These are phyloP conservation scores for Sporisorium scitamineum DNA, from an alignment of 1,284 basidiomycete species.

Conservation along the genomic window DNA sequence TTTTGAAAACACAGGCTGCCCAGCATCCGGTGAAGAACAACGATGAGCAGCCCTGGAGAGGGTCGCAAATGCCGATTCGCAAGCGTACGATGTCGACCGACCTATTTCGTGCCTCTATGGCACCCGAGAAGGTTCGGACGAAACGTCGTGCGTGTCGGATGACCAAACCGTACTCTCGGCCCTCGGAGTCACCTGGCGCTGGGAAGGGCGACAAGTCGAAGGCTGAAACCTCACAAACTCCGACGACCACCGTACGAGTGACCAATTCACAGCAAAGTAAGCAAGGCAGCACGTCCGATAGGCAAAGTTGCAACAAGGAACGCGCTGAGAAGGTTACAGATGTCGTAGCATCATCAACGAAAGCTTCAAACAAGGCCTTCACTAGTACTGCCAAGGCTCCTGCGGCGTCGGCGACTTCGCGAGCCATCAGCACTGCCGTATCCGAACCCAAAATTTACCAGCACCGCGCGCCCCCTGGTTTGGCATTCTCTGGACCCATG, in stretches of 20 bases:
- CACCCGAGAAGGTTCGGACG: not conserved
- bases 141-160: slow-evolving; percentile 1
- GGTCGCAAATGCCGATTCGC: not conserved
- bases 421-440: not conserved
- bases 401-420: not conserved
- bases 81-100: not conserved
- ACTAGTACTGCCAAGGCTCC: not conserved
- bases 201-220: not conserved
- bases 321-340: not conserved
- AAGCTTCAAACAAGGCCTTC: not conserved
- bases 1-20: too few species aligned
- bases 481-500: slow-evolving; percentile 12
- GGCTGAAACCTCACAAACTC: too few species aligned
- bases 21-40: not conserved
- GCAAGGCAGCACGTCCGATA: too few species aligned
- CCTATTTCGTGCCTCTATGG: not conserved
- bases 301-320: not conserved
- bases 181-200: not conserved
- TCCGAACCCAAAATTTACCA: not conserved
- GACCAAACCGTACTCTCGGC: not conserved
- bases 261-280: too few species aligned
- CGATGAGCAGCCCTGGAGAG: too few species aligned
- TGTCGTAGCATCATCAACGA: not conserved
- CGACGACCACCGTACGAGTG: too few species aligned
- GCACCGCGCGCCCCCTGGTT: slow-evolving; percentile 2